Evolutionary conservation across 1,284 basidiomycete genomes (phyloP).

Genomic region (Inonotus hispidus): DNA sequence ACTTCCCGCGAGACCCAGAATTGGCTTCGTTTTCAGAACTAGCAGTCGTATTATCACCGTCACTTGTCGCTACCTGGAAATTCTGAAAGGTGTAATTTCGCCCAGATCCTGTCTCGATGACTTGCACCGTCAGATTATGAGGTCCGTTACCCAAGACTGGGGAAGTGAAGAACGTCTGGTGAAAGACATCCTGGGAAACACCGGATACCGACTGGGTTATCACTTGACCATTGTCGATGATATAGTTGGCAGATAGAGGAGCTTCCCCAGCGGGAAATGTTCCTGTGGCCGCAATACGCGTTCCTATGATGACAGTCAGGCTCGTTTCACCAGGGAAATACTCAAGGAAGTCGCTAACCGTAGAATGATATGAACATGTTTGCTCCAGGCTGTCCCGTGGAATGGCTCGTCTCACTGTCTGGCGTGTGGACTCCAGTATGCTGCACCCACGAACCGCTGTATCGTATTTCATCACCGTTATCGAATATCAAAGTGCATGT

Average conservation of each 20-base stretch:
- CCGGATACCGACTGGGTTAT: background rate
- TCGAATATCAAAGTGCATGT: background rate
- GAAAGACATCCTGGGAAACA: background rate
- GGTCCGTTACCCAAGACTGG: background rate
- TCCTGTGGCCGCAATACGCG: constrained; percentile 2
- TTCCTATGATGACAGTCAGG: background rate
- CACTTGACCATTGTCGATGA: constrained; percentile 3
- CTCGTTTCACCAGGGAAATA: background rate
- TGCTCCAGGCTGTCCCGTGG: background rate
- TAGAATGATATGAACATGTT: background rate
- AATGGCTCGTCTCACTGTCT: background rate
- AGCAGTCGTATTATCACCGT: background rate
- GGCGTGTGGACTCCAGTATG: too few relatives aligned
- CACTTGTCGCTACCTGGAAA: background rate
- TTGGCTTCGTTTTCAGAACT: background rate
- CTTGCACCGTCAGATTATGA: constrained; percentile 10
- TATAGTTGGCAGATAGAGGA: constrained; percentile 1
- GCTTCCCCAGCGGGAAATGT: constrained; percentile 1
- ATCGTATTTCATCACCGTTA: background rate
- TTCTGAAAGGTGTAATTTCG: constrained; percentile 13
- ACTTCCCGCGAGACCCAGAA: background rate
- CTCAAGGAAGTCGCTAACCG: background rate
- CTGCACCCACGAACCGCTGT: background rate
- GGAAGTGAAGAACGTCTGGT: constrained; percentile 4
- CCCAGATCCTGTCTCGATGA: background rate